A percentile compares a stretch with the other conserved stretches of the same genome.
These are phyloP conservation scores for Solanum sitiens DNA, from an alignment of 257 asterid genomes.

Conservation along the genomic window DNA sequence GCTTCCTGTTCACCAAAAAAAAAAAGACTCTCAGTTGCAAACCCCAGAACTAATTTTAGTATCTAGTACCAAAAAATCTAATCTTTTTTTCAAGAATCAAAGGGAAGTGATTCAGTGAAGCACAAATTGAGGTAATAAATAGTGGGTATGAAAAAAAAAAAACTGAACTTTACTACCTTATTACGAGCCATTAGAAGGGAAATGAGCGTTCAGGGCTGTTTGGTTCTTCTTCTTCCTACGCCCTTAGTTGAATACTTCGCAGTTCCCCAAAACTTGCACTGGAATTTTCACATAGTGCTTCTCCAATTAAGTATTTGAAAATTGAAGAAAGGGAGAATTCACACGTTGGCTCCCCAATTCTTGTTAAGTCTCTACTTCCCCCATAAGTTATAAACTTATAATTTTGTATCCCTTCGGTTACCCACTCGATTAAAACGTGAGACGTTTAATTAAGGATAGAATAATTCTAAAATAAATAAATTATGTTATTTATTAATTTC, in stretches of 20 bases:
- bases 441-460: too few species aligned
- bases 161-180: conserved; percentile 38
- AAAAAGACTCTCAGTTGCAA: not conserved
- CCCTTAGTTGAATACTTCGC: not conserved
- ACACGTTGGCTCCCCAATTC: not conserved
- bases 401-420: not conserved
- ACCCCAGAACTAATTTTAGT: not conserved
- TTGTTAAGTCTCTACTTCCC: not conserved
- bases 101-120: not conserved
- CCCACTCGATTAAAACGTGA: too few species aligned
- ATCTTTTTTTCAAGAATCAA: not conserved
- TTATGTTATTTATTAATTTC: too few species aligned
- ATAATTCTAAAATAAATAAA: too few species aligned
- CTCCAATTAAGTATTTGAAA: not conserved
- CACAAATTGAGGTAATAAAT: not conserved
- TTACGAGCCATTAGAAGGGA: conserved; percentile 59
- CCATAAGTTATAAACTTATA: not conserved
- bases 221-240: conserved; percentile 11
- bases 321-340: not conserved
- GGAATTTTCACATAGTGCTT: not conserved
- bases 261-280: not conserved
- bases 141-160: not conserved
- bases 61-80: not conserved
- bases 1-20: conserved; percentile 45
- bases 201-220: not conserved